phyloP scores from a whole-genome alignment of 2,329 filamentous ascomycete species.

The Aspergillus sp. region DNA sequence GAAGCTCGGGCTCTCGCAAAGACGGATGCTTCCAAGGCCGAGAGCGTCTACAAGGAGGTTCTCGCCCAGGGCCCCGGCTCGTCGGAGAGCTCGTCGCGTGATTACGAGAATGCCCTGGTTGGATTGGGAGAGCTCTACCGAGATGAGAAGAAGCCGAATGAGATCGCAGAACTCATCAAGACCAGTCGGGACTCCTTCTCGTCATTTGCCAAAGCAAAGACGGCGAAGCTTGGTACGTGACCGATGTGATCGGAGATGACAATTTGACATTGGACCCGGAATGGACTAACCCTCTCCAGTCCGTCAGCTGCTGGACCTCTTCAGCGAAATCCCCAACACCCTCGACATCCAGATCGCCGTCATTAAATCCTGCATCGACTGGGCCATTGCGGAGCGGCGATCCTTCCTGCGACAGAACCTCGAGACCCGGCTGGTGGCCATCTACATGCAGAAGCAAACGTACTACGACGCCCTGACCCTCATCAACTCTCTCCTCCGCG shows the following conservation, averaged over 20 bases:
- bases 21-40: slow-evolving; percentile 78
- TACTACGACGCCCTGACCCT: slow-evolving; percentile 96
- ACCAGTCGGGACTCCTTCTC: slow-evolving; percentile 89
- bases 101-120: slow-evolving; percentile 88
- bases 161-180: slow-evolving; percentile 85
- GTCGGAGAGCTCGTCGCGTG: slow-evolving; percentile 80
- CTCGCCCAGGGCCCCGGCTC: slow-evolving; percentile 80
- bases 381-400: slow-evolving; percentile 91
- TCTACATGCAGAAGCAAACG: slow-evolving; percentile 96
- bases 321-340: slow-evolving; percentile 89
- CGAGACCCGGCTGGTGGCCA: slow-evolving; percentile 86
- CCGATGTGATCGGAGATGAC: neutral
- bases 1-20: slow-evolving; percentile 85
- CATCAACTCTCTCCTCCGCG: slow-evolving; percentile 92
- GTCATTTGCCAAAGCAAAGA: slow-evolving; percentile 98
- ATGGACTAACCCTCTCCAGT: slow-evolving; percentile 54
- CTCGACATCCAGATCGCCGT: slow-evolving; percentile 91
- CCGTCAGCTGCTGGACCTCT: slow-evolving; percentile 92
- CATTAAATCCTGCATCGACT: slow-evolving; percentile 99
- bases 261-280: neutral
- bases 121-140: slow-evolving; percentile 89
- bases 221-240: slow-evolving; percentile 84
- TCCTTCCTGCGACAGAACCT: slow-evolving; percentile 97
- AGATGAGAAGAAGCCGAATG: slow-evolving; percentile 74
- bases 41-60: slow-evolving; percentile 85